Evolutionary conservation across 768 basidiomycete species (phyloP).

Genomic region (Tricholoma hemisulphureum): DNA sequence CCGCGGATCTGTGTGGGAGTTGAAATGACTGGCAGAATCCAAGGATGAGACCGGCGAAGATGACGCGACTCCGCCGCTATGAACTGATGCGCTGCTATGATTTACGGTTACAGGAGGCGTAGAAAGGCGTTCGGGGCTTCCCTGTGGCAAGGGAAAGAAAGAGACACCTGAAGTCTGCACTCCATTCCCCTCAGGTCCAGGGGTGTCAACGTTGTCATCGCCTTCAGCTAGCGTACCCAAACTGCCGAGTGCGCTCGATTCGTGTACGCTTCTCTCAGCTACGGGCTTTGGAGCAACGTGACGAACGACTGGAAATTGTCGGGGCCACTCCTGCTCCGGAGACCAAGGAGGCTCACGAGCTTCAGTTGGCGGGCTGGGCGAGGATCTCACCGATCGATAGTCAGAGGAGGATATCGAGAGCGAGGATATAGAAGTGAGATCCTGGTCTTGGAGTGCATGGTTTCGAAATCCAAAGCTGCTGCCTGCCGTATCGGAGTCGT

Average conservation of each 20-base stretch:
- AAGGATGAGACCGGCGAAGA: slow-evolving; percentile 78
- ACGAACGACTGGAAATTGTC: slow-evolving; percentile 47
- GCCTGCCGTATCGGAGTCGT: slow-evolving; percentile 54
- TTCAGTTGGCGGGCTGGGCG: slow-evolving; percentile 59
- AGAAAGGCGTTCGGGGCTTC: slow-evolving; percentile 36
- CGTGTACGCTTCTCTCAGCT: slow-evolving; percentile 42
- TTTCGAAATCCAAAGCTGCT: slow-evolving; percentile 45
- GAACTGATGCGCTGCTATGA: slow-evolving; percentile 39
- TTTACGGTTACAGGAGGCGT: slow-evolving; percentile 48
- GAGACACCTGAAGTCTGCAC: slow-evolving; percentile 22
- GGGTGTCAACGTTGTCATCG: slow-evolving; percentile 43
- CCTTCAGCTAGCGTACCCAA: slow-evolving; percentile 56
- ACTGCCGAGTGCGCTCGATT: slow-evolving; percentile 48
- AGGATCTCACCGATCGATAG: slow-evolving; percentile 64
- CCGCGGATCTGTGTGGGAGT: slow-evolving; percentile 46
- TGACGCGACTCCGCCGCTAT: slow-evolving; percentile 49
- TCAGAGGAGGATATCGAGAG: slow-evolving; percentile 63
- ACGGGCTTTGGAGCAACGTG: slow-evolving; percentile 43
- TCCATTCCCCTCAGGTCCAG: slow-evolving; percentile 29
- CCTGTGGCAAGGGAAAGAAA: slow-evolving; percentile 39
- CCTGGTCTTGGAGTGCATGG: slow-evolving; percentile 45
- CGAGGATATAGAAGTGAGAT: slow-evolving; percentile 53
- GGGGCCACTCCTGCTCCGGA: slow-evolving; percentile 34
- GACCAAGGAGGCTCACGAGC: slow-evolving; percentile 35
- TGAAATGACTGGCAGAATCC: slow-evolving; percentile 68